phyloP scores from a whole-genome alignment of 345 rosid genomes.

The Erysimum cheiranthoides region DNA sequence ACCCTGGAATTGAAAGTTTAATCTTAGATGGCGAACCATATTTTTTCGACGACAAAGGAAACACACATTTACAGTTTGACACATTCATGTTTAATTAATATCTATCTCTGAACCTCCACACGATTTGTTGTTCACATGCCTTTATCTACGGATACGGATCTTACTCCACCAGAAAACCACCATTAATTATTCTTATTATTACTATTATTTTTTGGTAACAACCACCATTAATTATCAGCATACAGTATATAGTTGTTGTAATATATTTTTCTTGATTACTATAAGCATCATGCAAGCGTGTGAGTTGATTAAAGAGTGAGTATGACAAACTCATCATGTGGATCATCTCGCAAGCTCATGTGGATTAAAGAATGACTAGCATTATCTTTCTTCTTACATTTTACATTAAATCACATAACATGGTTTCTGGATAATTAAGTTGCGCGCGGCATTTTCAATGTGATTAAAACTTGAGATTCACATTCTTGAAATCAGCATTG shows the following conservation, averaged over 20 bases:
- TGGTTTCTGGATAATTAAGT: background rate
- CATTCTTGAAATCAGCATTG: conserved; percentile 9
- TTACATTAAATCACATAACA: conserved; percentile 1
- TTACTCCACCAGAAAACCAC: background rate
- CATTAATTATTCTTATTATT: background rate
- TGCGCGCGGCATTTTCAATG: background rate
- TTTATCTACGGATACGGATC: background rate
- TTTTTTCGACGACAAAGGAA: background rate
- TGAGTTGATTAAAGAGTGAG: background rate
- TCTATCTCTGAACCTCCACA: conserved; percentile 10
- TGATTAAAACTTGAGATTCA: conserved; percentile 14
- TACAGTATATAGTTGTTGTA: conserved; percentile 1
- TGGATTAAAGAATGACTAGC: background rate
- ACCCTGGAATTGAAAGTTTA: background rate
- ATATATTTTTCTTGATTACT: background rate
- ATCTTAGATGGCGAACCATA: background rate
- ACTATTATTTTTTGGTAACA: too few species aligned
- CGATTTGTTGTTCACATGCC: conserved; percentile 18
- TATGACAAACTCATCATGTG: background rate
- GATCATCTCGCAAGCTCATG: background rate
- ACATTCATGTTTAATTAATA: background rate
- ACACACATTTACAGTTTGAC: background rate
- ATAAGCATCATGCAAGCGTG: background rate
- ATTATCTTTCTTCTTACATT: background rate
- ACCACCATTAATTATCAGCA: background rate